A percentile compares a stretch with the other conserved stretches of the same genome.
phyloP scores from a whole-genome alignment of 176 grass and related monocot genomes.

The Tillandsia leiboldiana region DNA sequence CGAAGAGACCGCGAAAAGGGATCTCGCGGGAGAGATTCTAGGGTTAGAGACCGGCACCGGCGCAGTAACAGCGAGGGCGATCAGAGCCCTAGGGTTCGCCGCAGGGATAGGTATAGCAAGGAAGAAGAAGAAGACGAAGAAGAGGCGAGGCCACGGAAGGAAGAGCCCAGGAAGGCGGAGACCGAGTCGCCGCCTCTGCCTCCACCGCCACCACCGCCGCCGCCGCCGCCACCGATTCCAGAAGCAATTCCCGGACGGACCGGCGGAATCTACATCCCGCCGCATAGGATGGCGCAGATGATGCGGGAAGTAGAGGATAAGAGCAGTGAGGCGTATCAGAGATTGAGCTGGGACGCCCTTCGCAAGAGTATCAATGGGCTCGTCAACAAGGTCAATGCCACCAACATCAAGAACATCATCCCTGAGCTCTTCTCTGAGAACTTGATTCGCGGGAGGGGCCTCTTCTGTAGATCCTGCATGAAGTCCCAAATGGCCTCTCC shows the following conservation, averaged over 20 bases:
- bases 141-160: background rate
- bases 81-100: background rate
- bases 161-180: background rate
- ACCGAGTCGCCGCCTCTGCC: slow-evolving; percentile 8
- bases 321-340: slow-evolving; percentile 62
- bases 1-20: background rate
- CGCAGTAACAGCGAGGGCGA: background rate
- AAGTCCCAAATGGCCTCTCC: slow-evolving; percentile 94
- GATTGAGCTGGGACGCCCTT: slow-evolving; percentile 88
- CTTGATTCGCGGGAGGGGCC: slow-evolving; percentile 69
- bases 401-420: slow-evolving; percentile 92
- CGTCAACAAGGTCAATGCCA: slow-evolving; percentile 88
- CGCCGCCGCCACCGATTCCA: slow-evolving; percentile 31
- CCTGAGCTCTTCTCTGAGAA: slow-evolving; percentile 81
- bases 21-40: background rate
- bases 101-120: background rate
- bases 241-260: slow-evolving; percentile 64
- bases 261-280: slow-evolving; percentile 85
- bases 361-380: slow-evolving; percentile 91
- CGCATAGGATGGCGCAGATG: slow-evolving; percentile 89
- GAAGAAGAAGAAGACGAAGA: background rate
- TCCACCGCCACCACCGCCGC: slow-evolving; percentile 9
- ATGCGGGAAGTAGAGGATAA: slow-evolving; percentile 92
- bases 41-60: background rate
- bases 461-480: slow-evolving; percentile 88